These are phyloP conservation scores for Flaveria bidentis DNA, from an alignment of 129 eudicot species.

Conservation along the genomic window DNA sequence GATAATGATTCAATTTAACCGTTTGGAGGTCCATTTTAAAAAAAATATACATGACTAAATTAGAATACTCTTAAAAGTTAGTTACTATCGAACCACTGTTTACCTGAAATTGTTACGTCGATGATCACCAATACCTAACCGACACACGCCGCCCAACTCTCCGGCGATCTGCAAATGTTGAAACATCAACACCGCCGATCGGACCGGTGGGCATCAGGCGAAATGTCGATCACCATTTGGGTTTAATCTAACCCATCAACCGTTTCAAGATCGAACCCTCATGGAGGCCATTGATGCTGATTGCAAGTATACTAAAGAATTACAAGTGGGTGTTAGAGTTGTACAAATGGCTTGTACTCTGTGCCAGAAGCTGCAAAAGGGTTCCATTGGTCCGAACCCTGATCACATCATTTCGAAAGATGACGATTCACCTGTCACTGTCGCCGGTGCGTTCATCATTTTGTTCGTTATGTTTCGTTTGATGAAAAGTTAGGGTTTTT, in stretches of 20 bases:
- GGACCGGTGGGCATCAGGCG: slow-evolving; percentile 3
- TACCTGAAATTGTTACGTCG: not conserved
- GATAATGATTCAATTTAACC: too few species aligned
- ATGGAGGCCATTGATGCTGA: slow-evolving; percentile 29
- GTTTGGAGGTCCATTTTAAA: too few species aligned
- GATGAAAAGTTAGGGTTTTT: too few species aligned
- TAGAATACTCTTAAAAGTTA: too few species aligned
- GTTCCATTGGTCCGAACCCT: slow-evolving; percentile 48
- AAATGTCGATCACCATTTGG: slow-evolving; percentile 26
- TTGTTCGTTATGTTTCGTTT: not conserved
- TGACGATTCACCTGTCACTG: slow-evolving; percentile 91
- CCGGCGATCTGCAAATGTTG: slow-evolving; percentile 23
- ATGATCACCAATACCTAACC: slow-evolving; percentile 3
- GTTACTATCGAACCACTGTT: too few species aligned
- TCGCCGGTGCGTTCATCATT: slow-evolving; percentile 52
- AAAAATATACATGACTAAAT: too few species aligned
- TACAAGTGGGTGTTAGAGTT: slow-evolving; percentile 84
- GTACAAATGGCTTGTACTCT: slow-evolving; percentile 78
- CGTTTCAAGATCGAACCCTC: slow-evolving; percentile 12
- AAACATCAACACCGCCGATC: slow-evolving; percentile 13
- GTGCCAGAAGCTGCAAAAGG: slow-evolving; percentile 68
- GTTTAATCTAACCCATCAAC: slow-evolving; percentile 8
- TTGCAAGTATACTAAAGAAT: slow-evolving; percentile 50
- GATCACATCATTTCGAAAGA: slow-evolving; percentile 74
- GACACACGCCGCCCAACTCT: slow-evolving; percentile 27